Conservation (phyloP, 2,329 filamentous ascomycete genomes). For the Ascochyta fabae region DNA sequence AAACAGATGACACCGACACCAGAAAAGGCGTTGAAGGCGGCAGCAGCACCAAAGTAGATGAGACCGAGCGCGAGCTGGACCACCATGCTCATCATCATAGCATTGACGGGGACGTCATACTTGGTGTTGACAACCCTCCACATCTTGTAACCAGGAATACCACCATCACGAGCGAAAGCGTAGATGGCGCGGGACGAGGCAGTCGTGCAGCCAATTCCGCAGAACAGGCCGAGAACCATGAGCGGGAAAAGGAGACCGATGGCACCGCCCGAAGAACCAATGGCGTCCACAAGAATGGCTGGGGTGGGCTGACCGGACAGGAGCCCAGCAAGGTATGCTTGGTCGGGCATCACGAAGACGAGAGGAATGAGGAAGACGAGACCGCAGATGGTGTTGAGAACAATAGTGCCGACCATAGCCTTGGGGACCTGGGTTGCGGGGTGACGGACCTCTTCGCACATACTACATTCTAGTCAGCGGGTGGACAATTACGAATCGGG, state of each 20-base stretch:
- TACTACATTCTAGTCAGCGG: conserved; percentile 55
- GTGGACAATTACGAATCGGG: conserved; percentile 16
- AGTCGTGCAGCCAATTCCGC: conserved; percentile 73
- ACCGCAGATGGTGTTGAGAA: conserved; percentile 71
- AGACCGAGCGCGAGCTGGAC: conserved; percentile 68
- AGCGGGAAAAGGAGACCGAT: conserved; percentile 69
- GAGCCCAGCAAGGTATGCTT: conserved; percentile 61
- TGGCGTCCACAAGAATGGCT: conserved; percentile 66
- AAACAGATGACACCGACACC: conserved; percentile 73
- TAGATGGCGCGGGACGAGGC: conserved; percentile 71
- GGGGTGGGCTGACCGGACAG: conserved; percentile 68
- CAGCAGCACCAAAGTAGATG: conserved; percentile 72
- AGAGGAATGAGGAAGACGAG: conserved; percentile 73
- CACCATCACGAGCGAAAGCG: conserved; percentile 74
- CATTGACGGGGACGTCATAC: conserved; percentile 71
- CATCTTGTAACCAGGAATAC: conserved; percentile 66
- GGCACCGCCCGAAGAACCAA: conserved; percentile 66
- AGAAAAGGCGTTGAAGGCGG: conserved; percentile 76
- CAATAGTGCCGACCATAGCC: conserved; percentile 71
- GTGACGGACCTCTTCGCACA: conserved; percentile 75
- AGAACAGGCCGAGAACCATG: conserved; percentile 70
- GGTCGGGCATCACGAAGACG: conserved; percentile 71
- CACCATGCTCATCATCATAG: conserved; percentile 74
- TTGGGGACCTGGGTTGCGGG: conserved; percentile 73
- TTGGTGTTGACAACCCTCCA: conserved; percentile 68